A percentile compares a stretch with the other conserved stretches of the same genome.
Evolutionary conservation across 2,329 filamentous ascomycete genomes (phyloP).

Genomic region (Calycina herbarum): DNA sequence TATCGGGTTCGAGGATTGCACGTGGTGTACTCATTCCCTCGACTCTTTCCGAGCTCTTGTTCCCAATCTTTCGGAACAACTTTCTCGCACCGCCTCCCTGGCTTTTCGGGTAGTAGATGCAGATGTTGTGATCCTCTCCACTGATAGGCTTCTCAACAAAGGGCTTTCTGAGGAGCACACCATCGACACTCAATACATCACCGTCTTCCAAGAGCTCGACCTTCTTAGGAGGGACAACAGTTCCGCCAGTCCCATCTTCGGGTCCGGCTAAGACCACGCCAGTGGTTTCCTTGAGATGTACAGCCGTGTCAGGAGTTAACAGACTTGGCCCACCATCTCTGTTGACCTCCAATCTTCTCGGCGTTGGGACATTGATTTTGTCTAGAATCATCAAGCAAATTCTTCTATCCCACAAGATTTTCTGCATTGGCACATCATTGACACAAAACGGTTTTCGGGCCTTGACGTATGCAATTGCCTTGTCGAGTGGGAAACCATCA

Average conservation of each 20-base stretch:
- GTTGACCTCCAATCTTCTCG: slow-evolving; percentile 84
- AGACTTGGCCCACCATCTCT: slow-evolving; percentile 86
- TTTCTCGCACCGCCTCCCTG: slow-evolving; percentile 86
- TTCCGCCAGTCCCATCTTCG: slow-evolving; percentile 63
- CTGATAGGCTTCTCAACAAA: slow-evolving; percentile 99
- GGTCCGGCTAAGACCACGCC: slow-evolving; percentile 73
- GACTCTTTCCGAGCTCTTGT: slow-evolving; percentile 97
- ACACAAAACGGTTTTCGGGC: slow-evolving; percentile 95
- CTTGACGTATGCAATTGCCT: slow-evolving; percentile 93
- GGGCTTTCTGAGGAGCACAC: slow-evolving; percentile 77
- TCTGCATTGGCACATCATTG: slow-evolving; percentile 97
- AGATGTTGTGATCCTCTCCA: slow-evolving; percentile 97
- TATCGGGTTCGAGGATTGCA: slow-evolving; percentile 74
- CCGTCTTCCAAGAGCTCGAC: slow-evolving; percentile 89
- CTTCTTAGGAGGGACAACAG: slow-evolving; percentile 53
- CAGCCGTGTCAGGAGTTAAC: slow-evolving; percentile 75
- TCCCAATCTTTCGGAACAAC: slow-evolving; percentile 95
- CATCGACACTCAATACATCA: slow-evolving; percentile 86
- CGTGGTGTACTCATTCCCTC: slow-evolving; percentile 73
- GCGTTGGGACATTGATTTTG: slow-evolving; percentile 85
- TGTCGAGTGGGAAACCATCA: slow-evolving; percentile 93
- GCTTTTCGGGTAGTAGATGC: slow-evolving; percentile 91
- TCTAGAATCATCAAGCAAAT: slow-evolving; percentile 87
- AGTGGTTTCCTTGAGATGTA: slow-evolving; percentile 77
- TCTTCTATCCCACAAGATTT: slow-evolving; percentile 92